Evolutionary conservation across 345 rosid genomes (phyloP), one percentile per base, ranked within the genome.

Genomic region (Aegle marmelos): DNA sequence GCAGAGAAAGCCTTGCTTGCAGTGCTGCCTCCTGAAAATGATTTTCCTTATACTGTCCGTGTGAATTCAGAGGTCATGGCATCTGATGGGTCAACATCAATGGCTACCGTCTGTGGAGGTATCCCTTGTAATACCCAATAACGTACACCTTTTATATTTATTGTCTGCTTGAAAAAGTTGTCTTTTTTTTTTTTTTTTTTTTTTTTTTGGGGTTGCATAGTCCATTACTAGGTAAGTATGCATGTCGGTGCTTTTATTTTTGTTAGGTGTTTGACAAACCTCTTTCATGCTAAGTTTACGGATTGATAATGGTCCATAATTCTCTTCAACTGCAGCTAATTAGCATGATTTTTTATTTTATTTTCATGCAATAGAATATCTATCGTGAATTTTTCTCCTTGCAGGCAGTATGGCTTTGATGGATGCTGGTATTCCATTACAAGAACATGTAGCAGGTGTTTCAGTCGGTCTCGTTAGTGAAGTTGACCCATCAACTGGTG

Each of bases 51-150:
- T 83, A 86, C 97, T 36, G 89, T 96, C 48, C 97, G 98, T 61
- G 79, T 96, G 75, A 96, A 92, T 81, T 94, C 99, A 25, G 98
- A 96, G 86, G 98, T 96, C 65, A 94, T 94, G 99, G 92, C 97
- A 68, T 96, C 99, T 65, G 99, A 96, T 88, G 99, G 99, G 77
- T 96, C 99, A 71, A 96, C 98, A 59, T 94, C 99, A 45, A 96
- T 96, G 99, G 99, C 99, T 71, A 86, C 93, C 34, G 98, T 96
- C 56, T 96, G 98, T 79, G 99, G 97, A 90, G 97, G 99, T 94
- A 88, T 65, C 63, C 13, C 11, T 76, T 78, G 83, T 54, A 50
- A 16, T 53, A 1, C 50, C 14, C 37, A 78, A 24, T 33, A 60
- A 27, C 69, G 31, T 53, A 25, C 27, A 56, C 9, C 45, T 71